Evolutionary conservation across 1,139 yeast genomes (phyloP).

Genomic region (Lodderomyces parapsilosis): DNA sequence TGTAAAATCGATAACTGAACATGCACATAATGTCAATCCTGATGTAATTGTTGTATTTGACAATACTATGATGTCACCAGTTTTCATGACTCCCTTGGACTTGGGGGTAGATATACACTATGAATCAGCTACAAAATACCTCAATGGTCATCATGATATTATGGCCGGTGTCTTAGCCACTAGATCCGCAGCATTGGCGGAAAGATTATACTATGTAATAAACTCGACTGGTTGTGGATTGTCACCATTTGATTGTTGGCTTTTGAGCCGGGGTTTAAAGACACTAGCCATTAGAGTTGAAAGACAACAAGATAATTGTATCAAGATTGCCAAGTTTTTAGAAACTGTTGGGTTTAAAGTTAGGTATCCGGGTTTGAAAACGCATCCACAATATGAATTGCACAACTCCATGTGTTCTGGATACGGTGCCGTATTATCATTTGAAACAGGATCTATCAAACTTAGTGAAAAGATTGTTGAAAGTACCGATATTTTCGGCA

Average conservation of each 20-base stretch:
- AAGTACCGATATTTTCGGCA: conserved; percentile 73
- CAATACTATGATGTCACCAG: conserved; percentile 94
- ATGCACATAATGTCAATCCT: conserved; percentile 69
- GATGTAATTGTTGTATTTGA: conserved; percentile 79
- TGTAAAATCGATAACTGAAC: conserved; percentile 59
- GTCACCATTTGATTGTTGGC: conserved; percentile 90
- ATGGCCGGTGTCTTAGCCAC: conserved; percentile 93
- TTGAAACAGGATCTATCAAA: conserved; percentile 77
- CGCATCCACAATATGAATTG: conserved; percentile 78
- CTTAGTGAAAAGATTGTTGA: conserved; percentile 75
- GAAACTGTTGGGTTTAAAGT: conserved; percentile 63
- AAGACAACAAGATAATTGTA: conserved; percentile 81
- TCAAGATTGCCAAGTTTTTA: conserved; percentile 71
- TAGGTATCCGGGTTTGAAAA: conserved; percentile 78
- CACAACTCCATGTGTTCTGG: conserved; percentile 81
- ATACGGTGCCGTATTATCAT: conserved; percentile 84
- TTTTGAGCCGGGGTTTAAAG: conserved; percentile 79
- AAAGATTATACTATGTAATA: conserved; percentile 69
- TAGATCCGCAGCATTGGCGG: conserved; percentile 60
- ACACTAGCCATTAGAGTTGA: conserved; percentile 83
- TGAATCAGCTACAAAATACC: conserved; percentile 88
- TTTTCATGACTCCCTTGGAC: conserved; percentile 79
- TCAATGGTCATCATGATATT: conserved; percentile 92
- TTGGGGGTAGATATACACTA: conserved; percentile 88
- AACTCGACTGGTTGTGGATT: conserved; percentile 91